Base-by-base conservation (phyloP, 2,329 filamentous ascomycete species). In the Colletotrichum sp. region DNA sequence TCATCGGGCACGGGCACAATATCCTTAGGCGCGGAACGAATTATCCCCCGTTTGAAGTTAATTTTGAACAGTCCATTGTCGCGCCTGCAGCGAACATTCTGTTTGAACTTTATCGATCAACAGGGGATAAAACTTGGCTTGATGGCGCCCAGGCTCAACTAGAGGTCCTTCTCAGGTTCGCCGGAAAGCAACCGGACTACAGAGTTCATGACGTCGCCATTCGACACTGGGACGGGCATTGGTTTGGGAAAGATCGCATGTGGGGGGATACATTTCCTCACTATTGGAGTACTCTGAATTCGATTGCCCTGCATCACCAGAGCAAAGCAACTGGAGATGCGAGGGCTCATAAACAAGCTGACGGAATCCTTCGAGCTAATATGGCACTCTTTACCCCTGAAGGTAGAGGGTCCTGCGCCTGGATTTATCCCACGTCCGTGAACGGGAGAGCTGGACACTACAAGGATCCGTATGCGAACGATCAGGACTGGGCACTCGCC, bases 21-120 rank as follows among this genome's bases (percentile, higher is more conserved):
- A 67, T 77, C 13, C 30, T 64, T 9, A 7, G 72, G 3, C 52
- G 43, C 5, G 73, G 75, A 9, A 72, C 43, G 6, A 36, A 67
- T 9, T 76, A 77, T 15, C 75, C 75, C 15, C 64, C 75, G 1
- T 77, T 72, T 13, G 75, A 77, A 32, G 75, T 77, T 18, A 77
- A 77, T 26, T 76, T 77, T 30, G 73, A 77, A 52, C 73, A 77
- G 48, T 77, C 75, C 4, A 76, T 76, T 21, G 73, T 77, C 8
- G 75, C 75, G 4, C 75, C 75, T n/a, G 75, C 75, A 18, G 73
- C 75, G 15, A 73, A 43, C 8, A 76, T 68, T 5, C 83, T 92
- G 2, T 87, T 88, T 28, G 90, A 92, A 80, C 84, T 91, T 9
- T 83, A 85, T 70, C 83, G 82, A 55, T 86, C 86, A 5, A 87